Evolutionary conservation across 2,329 filamentous ascomycete genomes (phyloP).

Genomic region (Westerdykella sp.): DNA sequence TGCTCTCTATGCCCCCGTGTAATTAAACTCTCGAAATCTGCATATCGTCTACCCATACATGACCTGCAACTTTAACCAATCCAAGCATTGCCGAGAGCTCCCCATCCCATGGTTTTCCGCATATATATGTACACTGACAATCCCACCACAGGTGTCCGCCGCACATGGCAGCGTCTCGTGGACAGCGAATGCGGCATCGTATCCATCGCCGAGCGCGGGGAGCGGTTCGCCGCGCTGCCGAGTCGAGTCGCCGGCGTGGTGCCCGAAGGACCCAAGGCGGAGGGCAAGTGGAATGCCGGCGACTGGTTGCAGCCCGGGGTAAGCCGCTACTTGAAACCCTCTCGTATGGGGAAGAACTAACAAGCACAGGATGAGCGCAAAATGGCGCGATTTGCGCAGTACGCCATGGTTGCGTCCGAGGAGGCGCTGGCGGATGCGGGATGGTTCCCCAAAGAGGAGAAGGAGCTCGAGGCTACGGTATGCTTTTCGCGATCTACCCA

Average conservation of each 20-base stretch:
- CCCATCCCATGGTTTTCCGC: too few species aligned
- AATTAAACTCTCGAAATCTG: too few species aligned
- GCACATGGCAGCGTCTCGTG: conserved; percentile 75
- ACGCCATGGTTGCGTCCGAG: conserved; percentile 76
- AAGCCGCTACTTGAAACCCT: conserved; percentile 3
- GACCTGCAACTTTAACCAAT: too few species aligned
- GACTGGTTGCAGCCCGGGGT: conserved; percentile 41
- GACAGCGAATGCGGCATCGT: conserved; percentile 74
- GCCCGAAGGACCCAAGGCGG: conserved; percentile 47
- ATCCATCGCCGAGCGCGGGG: conserved; percentile 59
- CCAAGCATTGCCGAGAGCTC: too few species aligned
- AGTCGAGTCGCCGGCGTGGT: conserved; percentile 82
- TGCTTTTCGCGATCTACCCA: conserved; percentile 5
- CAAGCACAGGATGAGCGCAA: conserved; percentile 58
- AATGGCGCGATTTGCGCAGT: conserved; percentile 89
- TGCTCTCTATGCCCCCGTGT: too few species aligned
- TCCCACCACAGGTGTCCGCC: conserved; percentile 52
- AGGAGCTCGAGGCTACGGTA: conserved; percentile 66
- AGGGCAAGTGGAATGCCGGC: conserved; percentile 43
- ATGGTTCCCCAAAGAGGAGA: conserved; percentile 58
- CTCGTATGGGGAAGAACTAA: conserved; percentile 38
- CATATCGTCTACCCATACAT: too few species aligned
- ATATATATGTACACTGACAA: conserved; percentile 1
- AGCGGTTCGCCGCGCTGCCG: conserved; percentile 65
- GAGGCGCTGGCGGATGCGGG: conserved; percentile 80